These are phyloP conservation scores for Cenchrus purpureus DNA, from an alignment of 176 grass and related monocot genomes.

Conservation along the genomic window DNA sequence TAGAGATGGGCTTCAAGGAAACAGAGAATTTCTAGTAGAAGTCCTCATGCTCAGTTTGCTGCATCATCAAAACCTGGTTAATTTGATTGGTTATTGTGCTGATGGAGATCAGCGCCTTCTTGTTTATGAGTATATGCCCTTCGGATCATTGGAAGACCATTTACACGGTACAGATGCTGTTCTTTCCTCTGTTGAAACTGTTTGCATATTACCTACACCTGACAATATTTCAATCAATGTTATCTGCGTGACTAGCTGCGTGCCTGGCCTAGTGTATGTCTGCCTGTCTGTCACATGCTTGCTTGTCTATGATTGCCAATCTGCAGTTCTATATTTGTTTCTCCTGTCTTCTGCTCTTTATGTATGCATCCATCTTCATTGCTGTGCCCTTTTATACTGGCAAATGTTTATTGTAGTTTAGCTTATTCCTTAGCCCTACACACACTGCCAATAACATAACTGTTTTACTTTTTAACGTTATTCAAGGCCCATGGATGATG, in stretches of 20 bases:
- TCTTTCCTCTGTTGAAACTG: slow-evolving; percentile 27
- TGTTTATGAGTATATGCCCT: slow-evolving; percentile 94
- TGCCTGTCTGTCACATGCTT: slow-evolving; percentile 40
- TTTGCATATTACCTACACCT: slow-evolving; percentile 29
- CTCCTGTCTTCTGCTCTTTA: slow-evolving; percentile 19
- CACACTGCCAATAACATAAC: slow-evolving; percentile 3
- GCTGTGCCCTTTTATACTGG: background rate
- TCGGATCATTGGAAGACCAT: slow-evolving; percentile 93
- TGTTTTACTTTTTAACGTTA: background rate
- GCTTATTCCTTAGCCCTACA: slow-evolving; percentile 1
- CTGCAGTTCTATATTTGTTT: slow-evolving; percentile 22
- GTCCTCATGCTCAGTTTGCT: slow-evolving; percentile 87
- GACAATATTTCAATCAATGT: slow-evolving; percentile 25
- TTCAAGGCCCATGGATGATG: background rate
- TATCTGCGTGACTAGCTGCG: slow-evolving; percentile 21
- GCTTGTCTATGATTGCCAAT: slow-evolving; percentile 12
- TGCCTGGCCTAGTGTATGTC: slow-evolving; percentile 18
- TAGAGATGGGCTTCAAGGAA: slow-evolving; percentile 89
- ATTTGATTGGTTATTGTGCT: slow-evolving; percentile 86
- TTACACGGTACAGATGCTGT: slow-evolving; percentile 64
- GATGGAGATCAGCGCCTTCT: slow-evolving; percentile 92
- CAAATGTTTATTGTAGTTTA: slow-evolving; percentile 12
- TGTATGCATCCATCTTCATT: background rate
- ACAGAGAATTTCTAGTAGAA: slow-evolving; percentile 86
- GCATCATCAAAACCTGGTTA: slow-evolving; percentile 88